A percentile compares a stretch with the other conserved stretches of the same genome.
Conservation (phyloP, 345 rosid genomes). For the Gynandropsis gynandra region DNA sequence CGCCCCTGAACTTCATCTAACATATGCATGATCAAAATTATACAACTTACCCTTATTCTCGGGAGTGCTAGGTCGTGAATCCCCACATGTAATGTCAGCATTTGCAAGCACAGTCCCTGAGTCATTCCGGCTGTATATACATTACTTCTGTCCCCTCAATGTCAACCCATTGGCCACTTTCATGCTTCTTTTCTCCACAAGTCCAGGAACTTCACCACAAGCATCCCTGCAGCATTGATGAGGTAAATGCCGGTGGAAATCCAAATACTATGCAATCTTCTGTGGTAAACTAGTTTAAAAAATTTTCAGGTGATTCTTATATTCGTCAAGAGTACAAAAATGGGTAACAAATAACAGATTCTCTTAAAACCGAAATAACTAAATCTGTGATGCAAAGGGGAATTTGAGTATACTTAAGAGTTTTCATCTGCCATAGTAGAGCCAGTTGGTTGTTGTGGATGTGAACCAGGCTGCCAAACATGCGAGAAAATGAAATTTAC, state of each 20-base stretch:
- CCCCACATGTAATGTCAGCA: conserved; percentile 40
- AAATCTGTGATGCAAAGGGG: no score
- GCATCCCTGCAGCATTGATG: conserved; percentile 66
- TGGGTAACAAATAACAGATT: background rate
- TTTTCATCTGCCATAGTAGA: no score
- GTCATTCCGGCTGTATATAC: conserved; percentile 45
- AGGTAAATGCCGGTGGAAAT: conserved; percentile 14
- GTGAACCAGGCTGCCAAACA: no score
- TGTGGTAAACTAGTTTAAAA: conserved; percentile 3
- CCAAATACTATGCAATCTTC: no score
- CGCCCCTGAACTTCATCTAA: no score
- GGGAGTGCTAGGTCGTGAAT: conserved; percentile 38
- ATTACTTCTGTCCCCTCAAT: conserved; percentile 68
- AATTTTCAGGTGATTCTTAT: conserved; percentile 3
- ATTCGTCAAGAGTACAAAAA: background rate
- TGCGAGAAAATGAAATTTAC: no score
- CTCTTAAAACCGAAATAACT: no score
- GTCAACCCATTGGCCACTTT: conserved; percentile 92
- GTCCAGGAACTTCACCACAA: conserved; percentile 57
- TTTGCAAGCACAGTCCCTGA: conserved; percentile 60
- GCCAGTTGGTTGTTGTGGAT: no score
- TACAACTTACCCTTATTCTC: no score
- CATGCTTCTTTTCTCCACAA: conserved; percentile 94
- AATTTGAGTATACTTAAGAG: no score
- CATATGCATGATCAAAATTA: no score